Base-by-base conservation (phyloP, 1,284 basidiomycete species). In the Rugiboletus extremiorientalis region DNA sequence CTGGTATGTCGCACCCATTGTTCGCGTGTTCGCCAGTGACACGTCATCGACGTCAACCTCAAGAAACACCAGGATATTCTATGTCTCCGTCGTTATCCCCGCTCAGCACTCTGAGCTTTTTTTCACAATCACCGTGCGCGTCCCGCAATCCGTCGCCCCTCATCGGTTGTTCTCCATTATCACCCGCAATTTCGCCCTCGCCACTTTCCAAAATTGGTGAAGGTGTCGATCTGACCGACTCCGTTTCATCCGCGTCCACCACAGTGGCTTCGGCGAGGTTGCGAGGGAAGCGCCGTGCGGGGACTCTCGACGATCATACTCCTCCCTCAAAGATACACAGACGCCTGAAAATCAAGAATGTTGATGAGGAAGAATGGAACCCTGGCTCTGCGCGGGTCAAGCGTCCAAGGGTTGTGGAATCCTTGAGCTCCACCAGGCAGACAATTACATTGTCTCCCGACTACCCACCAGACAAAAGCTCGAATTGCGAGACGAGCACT, bases 311-410 rank as follows among this genome's bases (percentile, higher is more conserved):
- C 15, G 55, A 58, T 20, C 58, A 57, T 0, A n/a, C 22, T 18
- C 45, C 50, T 12, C 27, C 40, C 3, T 34, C 6, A 41, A 59
- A 58, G 34, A 55, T 51, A 5, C 23, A 36, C 1, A 65, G 50
- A 52, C 60, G 56, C 27, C 47, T 49, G 11, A 68, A 55, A 30
- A 34, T 25, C n/a, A 66, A 52, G 46, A 53, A 60, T 15, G 22
- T 36, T n/a, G 70, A 68, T 12, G 66, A 72, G 3, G 66, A 67
- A 3, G 67, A 68, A n/a, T 68, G 68, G 68, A 56, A 14, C 4
- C 70, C 70, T 0, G 37, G 1, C 2, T 30, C n/a, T 20, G 52
- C 43, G 41, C 62, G 60, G 9, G 31, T 38, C 6, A 69, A 56
- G 44, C 62, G 54, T 37, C n/a, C 31, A 5, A 59, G 44, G n/a